Conservation (phyloP, 2,329 filamentous ascomycete genomes). For the Aureobasidium melanogenum region DNA sequence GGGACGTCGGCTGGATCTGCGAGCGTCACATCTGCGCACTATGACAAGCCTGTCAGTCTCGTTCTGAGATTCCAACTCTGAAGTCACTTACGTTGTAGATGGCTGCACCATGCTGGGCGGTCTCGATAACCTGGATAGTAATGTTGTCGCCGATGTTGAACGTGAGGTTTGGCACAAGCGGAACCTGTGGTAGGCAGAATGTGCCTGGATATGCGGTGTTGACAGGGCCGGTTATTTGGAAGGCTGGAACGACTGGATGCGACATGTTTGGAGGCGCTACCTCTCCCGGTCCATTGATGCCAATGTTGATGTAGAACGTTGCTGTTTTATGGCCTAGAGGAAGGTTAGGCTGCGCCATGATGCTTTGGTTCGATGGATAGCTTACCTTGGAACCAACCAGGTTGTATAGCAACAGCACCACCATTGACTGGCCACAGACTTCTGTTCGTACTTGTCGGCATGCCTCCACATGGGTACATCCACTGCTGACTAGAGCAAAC, state of each 20-base stretch:
- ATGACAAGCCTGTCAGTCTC: background rate
- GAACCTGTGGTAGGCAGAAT: conserved; percentile 83
- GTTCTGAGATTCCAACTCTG: background rate
- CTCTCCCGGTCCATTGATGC: conserved; percentile 45
- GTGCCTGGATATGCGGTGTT: conserved; percentile 69
- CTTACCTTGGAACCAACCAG: conserved; percentile 77
- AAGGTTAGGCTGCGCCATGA: background rate
- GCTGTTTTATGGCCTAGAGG: conserved; percentile 60
- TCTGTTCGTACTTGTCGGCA: conserved; percentile 60
- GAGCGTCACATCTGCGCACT: conserved; percentile 95
- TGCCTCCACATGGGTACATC: conserved; percentile 88
- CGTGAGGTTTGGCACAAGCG: conserved; percentile 61
- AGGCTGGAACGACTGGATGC: conserved; percentile 66
- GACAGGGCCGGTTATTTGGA: conserved; percentile 73
- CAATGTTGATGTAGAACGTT: conserved; percentile 84
- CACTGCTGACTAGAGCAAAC: conserved; percentile 62
- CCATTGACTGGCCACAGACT: conserved; percentile 86
- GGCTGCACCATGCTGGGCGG: conserved; percentile 72
- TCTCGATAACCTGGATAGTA: conserved; percentile 81
- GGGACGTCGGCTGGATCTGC: conserved; percentile 68
- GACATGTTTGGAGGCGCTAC: conserved; percentile 78
- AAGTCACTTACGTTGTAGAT: conserved; percentile 60
- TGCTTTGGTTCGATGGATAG: background rate
- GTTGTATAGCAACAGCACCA: conserved; percentile 82
- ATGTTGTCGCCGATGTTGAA: conserved; percentile 78